phyloP scores from a whole-genome alignment of 345 rosid genomes.

The Sonneratia alba region DNA sequence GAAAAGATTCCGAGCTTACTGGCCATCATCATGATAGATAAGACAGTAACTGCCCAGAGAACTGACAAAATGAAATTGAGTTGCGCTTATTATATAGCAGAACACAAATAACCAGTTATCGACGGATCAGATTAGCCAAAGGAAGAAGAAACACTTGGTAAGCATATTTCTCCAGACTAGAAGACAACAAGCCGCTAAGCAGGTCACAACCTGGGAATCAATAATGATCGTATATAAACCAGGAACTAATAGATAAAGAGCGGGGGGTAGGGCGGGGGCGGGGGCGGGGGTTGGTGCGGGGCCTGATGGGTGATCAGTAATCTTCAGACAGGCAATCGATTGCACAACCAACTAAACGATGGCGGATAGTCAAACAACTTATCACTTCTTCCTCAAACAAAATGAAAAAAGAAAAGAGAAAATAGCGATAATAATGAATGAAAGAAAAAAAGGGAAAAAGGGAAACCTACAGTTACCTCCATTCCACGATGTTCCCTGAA shows the following conservation, averaged over 20 bases:
- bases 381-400: constrained; percentile 16
- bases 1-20: constrained; percentile 22
- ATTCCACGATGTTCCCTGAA: constrained; percentile 20
- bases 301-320: constrained; percentile 7
- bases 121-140: not conserved
- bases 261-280: not conserved
- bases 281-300: not conserved
- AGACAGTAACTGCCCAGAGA: constrained; percentile 17
- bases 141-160: not conserved
- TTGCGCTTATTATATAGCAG: not conserved
- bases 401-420: not conserved
- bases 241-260: not conserved
- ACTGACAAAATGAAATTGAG: constrained; percentile 13
- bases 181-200: not conserved
- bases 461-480: constrained; percentile 18
- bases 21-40: constrained; percentile 25
- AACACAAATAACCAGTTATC: not conserved
- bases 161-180: not conserved
- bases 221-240: not conserved
- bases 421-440: not conserved
- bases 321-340: constrained; percentile 32
- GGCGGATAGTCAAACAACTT: constrained; percentile 35
- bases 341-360: constrained; percentile 34
- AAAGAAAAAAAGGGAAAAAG: not conserved
- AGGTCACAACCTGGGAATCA: not conserved